Conservation (phyloP, 192 early-diverging fungal species). For the Podila horticola region DNA sequence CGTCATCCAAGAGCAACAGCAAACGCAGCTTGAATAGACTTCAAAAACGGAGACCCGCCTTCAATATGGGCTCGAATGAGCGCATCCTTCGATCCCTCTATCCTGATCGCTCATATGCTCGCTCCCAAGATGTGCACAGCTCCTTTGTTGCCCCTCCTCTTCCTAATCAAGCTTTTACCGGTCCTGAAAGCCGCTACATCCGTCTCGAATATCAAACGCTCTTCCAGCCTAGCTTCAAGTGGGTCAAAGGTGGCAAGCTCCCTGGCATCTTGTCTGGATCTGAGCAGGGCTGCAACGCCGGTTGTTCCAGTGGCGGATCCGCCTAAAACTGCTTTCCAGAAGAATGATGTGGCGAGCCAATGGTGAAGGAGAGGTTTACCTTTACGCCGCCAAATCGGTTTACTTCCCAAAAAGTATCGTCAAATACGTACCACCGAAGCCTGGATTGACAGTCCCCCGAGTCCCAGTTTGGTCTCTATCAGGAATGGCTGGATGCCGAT, state of each 20-base stretch:
- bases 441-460: slow-evolving; percentile 24
- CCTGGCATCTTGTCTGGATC: slow-evolving; percentile 64
- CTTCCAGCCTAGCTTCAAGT: slow-evolving; percentile 61
- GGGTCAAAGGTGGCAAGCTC: slow-evolving; percentile 67
- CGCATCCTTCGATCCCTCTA: slow-evolving; percentile 35
- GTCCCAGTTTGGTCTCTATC: slow-evolving; percentile 5
- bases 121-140: slow-evolving; percentile 15
- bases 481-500: slow-evolving; percentile 1
- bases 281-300: slow-evolving; percentile 53
- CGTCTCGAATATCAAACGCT: slow-evolving; percentile 58
- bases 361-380: slow-evolving; percentile 63
- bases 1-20: neutral
- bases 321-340: slow-evolving; percentile 65
- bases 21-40: neutral
- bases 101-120: slow-evolving; percentile 29
- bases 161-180: slow-evolving; percentile 18
- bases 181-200: slow-evolving; percentile 18
- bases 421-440: slow-evolving; percentile 23
- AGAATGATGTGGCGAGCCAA: slow-evolving; percentile 60
- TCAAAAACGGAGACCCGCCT: neutral
- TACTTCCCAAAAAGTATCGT: slow-evolving; percentile 16
- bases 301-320: slow-evolving; percentile 55
- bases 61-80: neutral
- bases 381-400: slow-evolving; percentile 55
- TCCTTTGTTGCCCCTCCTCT: slow-evolving; percentile 22